Base-by-base conservation (phyloP, 495 filamentous ascomycete genomes). In the Daldinia childiae region DNA sequence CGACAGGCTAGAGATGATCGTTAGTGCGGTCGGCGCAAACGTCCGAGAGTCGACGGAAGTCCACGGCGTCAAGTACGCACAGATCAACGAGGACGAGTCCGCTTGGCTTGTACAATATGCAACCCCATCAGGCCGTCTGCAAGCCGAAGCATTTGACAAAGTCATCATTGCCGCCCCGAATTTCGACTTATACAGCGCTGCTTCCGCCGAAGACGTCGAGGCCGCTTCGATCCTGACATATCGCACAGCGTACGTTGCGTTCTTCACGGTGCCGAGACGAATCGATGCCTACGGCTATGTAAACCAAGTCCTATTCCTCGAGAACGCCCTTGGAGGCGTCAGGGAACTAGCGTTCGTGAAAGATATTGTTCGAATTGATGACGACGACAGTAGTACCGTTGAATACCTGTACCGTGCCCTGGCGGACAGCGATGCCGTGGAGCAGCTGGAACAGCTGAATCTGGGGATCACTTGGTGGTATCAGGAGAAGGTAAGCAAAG, bases 391-490 rank as follows among this genome's bases (percentile, higher is more conserved):
- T 19, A 29, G 21, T 1, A 30, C 26, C 3, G 15, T 63, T 8
- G 68, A 77, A 36, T 72, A 76, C 48, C 52, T 77, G 1, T 77
- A 77, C 50, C 76, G 73, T 26, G 65, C 60, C 8, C 43, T 77
- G 21, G 73, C 76, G 2, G 39, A 74, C 19, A 34, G 26, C 12
- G 39, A 68, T 17, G 55, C 57, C 3, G 54, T 62, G 1, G 52
- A 70, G 19, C 43, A 32, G 12, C 29, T 77, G 2, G 48, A 52
- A 21, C 15, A 54, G 12, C 71, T 51, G 8, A 41, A 68, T n/a
- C 38, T 55, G 12, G 50, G 50, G 8, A 69, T 77, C 36, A 66
- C 73, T 0, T 77, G 76, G 76, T 21, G 38, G 11, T 61, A 76
- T 26, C 61, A 75, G 56, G 50, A 60, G 52, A 65, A 30, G 38